Evolutionary conservation across 2,329 filamentous ascomycete genomes (phyloP).

Genomic region (Aspergillus thermomutatus): DNA sequence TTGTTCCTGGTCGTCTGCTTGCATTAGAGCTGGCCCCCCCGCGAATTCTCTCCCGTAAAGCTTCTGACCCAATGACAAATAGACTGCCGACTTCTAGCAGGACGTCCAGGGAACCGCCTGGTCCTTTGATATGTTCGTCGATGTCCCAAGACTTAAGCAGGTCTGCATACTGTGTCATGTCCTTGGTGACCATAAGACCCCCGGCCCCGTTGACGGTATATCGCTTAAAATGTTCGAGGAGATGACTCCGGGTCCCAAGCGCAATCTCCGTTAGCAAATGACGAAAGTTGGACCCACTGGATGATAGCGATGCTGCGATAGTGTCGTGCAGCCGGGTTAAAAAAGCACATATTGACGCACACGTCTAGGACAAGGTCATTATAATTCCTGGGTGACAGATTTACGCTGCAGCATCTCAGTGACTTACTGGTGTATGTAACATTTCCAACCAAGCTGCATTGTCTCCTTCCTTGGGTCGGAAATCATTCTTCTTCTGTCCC

Average conservation of each 20-base stretch:
- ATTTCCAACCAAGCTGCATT: conserved; percentile 60
- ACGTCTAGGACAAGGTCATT: conserved; percentile 53
- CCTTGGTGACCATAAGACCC: conserved; percentile 91
- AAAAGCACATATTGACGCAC: conserved; percentile 76
- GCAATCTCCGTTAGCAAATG: conserved; percentile 82
- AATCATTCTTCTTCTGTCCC: conserved; percentile 83
- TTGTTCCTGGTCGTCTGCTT: conserved; percentile 46
- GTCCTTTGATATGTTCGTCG: conserved; percentile 54
- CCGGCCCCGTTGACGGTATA: conserved; percentile 92
- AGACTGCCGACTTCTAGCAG: conserved; percentile 90
- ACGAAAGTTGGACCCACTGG: conserved; percentile 70
- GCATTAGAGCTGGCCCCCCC: conserved; percentile 50
- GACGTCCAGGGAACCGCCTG: conserved; percentile 67
- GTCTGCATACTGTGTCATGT: conserved; percentile 89
- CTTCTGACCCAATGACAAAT: conserved; percentile 87
- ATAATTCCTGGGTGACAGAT: too few species aligned
- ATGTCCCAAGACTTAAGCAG: conserved; percentile 80
- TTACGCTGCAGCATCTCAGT: not conserved
- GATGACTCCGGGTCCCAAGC: conserved; percentile 68
- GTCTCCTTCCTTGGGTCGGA: conserved; percentile 78
- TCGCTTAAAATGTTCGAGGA: conserved; percentile 91
- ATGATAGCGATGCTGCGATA: conserved; percentile 61
- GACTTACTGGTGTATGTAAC: conserved; percentile 66
- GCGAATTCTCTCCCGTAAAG: conserved; percentile 68
- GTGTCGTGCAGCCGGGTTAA: conserved; percentile 64